Evolutionary conservation across 805 yeast species (phyloP).

Genomic region (Torulaspora gathmanii): DNA sequence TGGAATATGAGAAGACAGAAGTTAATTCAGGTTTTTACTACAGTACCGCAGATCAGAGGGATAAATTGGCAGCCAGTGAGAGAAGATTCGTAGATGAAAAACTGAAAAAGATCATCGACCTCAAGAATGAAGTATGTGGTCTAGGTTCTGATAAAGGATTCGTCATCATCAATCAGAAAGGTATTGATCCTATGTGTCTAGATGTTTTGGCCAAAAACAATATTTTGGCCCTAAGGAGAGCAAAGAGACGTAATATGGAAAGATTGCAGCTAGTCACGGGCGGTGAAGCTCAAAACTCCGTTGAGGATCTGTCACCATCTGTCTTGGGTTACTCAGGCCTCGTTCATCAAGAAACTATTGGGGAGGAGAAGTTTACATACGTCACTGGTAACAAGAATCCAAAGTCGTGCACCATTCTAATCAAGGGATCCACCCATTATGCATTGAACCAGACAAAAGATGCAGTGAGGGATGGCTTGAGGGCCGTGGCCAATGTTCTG

Average conservation of each 20-base stretch:
- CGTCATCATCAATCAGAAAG: slow-evolving; percentile 95
- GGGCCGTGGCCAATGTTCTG: slow-evolving; percentile 88
- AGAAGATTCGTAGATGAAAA: slow-evolving; percentile 92
- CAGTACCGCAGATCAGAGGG: slow-evolving; percentile 93
- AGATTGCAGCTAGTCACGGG: slow-evolving; percentile 93
- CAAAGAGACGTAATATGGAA: slow-evolving; percentile 99
- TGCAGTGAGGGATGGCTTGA: slow-evolving; percentile 94
- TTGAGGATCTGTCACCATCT: slow-evolving; percentile 79
- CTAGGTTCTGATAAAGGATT: slow-evolving; percentile 68
- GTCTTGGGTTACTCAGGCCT: slow-evolving; percentile 84
- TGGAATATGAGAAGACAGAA: slow-evolving; percentile 97
- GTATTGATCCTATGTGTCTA: slow-evolving; percentile 96
- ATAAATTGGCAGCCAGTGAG: slow-evolving; percentile 87
- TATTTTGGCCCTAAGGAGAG: slow-evolving; percentile 92
- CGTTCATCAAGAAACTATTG: slow-evolving; percentile 87
- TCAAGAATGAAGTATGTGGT: slow-evolving; percentile 88
- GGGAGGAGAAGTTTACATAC: slow-evolving; percentile 96
- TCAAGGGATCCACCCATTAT: slow-evolving; percentile 90
- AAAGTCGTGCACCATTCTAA: slow-evolving; percentile 83
- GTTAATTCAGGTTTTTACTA: slow-evolving; percentile 94
- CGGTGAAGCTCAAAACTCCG: slow-evolving; percentile 96
- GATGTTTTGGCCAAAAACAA: slow-evolving; percentile 90
- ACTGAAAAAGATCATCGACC: slow-evolving; percentile 81
- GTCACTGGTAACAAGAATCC: slow-evolving; percentile 88
- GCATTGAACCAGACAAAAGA: slow-evolving; percentile 89